phyloP scores from a whole-genome alignment of 2,329 filamentous ascomycete species.

The Aspergillus clavatus region DNA sequence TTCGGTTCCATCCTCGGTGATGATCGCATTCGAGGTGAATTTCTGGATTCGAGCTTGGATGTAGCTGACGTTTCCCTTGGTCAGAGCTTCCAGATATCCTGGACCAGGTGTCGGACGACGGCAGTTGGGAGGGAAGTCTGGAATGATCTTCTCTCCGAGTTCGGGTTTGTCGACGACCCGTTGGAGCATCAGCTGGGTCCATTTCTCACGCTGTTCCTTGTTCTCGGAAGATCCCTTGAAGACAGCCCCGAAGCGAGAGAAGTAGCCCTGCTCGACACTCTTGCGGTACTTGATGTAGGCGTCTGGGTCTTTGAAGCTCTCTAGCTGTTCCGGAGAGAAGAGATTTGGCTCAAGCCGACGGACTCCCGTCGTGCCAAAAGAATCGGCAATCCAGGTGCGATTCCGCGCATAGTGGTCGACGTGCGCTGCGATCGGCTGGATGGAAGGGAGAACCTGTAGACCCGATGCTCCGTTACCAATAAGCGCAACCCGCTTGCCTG shows the following conservation, averaged over 20 bases:
- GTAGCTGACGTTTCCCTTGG: conserved; percentile 58
- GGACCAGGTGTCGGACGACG: conserved; percentile 62
- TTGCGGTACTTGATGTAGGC: conserved; percentile 59
- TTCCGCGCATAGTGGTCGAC: conserved; percentile 63
- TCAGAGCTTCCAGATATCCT: conserved; percentile 62
- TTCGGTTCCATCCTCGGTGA: conserved; percentile 53
- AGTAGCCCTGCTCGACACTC: conserved; percentile 57
- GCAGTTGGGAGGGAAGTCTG: conserved; percentile 61
- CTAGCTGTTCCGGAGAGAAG: conserved; percentile 50
- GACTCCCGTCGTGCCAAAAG: conserved; percentile 52
- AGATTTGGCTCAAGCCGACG: conserved; percentile 54
- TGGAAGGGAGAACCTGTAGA: conserved; percentile 47
- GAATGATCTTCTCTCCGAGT: conserved; percentile 53
- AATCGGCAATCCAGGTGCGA: conserved; percentile 63
- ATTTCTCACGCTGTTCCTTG: conserved; percentile 44
- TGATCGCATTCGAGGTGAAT: conserved; percentile 57
- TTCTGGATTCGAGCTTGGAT: conserved; percentile 54
- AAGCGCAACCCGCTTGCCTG: conserved; percentile 48
- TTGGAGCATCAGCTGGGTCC: conserved; percentile 50
- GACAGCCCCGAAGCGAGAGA: conserved; percentile 52
- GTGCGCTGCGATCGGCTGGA: conserved; percentile 38
- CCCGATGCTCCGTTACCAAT: conserved; percentile 62
- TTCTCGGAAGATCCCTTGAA: conserved; percentile 53
- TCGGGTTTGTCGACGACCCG: conserved; percentile 53
- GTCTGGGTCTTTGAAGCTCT: conserved; percentile 56